Conservation (phyloP, 495 filamentous ascomycete genomes). For the Tuber borchii region DNA sequence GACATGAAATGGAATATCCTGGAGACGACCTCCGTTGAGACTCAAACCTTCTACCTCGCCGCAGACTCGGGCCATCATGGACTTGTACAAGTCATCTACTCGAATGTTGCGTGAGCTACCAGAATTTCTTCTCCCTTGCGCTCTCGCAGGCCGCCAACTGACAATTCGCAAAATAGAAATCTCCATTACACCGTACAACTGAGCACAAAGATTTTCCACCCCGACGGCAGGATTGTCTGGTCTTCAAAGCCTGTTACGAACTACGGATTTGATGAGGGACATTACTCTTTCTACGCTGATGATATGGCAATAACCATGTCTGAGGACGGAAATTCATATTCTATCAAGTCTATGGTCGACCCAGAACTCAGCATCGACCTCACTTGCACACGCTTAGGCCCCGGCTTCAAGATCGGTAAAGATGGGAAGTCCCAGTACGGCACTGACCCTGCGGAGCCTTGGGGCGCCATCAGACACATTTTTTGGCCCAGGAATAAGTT, state of each 20-base stretch:
- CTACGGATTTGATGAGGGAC: slow-evolving; percentile 75
- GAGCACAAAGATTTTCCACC: slow-evolving; percentile 82
- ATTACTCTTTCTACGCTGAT: slow-evolving; percentile 73
- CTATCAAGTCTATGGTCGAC: slow-evolving; percentile 78
- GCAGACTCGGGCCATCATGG: slow-evolving; percentile 68
- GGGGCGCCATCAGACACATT: slow-evolving; percentile 82
- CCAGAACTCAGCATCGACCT: slow-evolving; percentile 71
- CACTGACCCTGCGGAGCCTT: slow-evolving; percentile 73
- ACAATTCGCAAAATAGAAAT: slow-evolving; percentile 53
- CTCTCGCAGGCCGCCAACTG: neutral
- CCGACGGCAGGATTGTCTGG: slow-evolving; percentile 69
- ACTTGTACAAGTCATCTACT: slow-evolving; percentile 90
- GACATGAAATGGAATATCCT: slow-evolving; percentile 74
- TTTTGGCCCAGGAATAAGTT: slow-evolving; percentile 86
- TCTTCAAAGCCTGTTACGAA: slow-evolving; percentile 67
- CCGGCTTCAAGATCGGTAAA: slow-evolving; percentile 80
- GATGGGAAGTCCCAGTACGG: slow-evolving; percentile 80
- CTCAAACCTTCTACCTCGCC: slow-evolving; percentile 90
- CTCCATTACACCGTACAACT: slow-evolving; percentile 86
- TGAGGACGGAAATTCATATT: slow-evolving; percentile 71
- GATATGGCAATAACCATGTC: slow-evolving; percentile 74
- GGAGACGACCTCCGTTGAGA: slow-evolving; percentile 86
- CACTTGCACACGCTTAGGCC: slow-evolving; percentile 64
- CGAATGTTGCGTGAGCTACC: slow-evolving; percentile 81
- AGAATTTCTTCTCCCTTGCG: neutral